Evolutionary conservation across 78 protist genomes (phyloP).

Genomic region (Dictyostelium firmibasis): DNA sequence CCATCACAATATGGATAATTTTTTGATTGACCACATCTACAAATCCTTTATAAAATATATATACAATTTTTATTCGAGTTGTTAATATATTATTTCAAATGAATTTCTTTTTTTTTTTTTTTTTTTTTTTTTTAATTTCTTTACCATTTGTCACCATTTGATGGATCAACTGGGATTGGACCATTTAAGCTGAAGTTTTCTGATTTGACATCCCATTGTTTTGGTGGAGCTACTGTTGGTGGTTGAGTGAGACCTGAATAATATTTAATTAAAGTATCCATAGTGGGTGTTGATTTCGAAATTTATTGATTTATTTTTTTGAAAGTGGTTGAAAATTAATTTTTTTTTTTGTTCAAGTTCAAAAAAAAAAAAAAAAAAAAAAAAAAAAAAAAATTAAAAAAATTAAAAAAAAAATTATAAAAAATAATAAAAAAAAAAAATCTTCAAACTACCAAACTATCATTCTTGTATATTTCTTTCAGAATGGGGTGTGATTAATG

Average conservation of each 20-base stretch:
- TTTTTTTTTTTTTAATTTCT: background rate
- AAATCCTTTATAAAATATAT: constrained; percentile 1
- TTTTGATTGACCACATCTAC: constrained; percentile 77
- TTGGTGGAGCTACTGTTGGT: constrained; percentile 12
- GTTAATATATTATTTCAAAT: background rate
- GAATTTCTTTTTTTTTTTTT: background rate
- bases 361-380: background rate
- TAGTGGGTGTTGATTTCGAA: background rate
- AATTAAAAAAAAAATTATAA: background rate
- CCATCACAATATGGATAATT: constrained; percentile 61
- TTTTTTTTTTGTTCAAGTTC: no score
- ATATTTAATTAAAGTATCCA: background rate
- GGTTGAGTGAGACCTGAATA: background rate
- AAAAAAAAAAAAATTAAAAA: background rate
- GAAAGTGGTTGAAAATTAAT: background rate
- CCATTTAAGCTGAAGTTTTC: constrained; percentile 33
- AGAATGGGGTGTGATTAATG: no score
- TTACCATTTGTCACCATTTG: constrained; percentile 17
- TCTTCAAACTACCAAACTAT: no score
- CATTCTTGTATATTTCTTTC: no score
- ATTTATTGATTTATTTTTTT: background rate
- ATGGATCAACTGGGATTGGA: constrained; percentile 52
- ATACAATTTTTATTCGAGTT: no score
- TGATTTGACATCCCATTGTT: constrained; percentile 39
- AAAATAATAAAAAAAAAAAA: no score